These are phyloP conservation scores for Clitopilus passeckerianus DNA, from an alignment of 768 basidiomycete genomes.

Conservation along the genomic window DNA sequence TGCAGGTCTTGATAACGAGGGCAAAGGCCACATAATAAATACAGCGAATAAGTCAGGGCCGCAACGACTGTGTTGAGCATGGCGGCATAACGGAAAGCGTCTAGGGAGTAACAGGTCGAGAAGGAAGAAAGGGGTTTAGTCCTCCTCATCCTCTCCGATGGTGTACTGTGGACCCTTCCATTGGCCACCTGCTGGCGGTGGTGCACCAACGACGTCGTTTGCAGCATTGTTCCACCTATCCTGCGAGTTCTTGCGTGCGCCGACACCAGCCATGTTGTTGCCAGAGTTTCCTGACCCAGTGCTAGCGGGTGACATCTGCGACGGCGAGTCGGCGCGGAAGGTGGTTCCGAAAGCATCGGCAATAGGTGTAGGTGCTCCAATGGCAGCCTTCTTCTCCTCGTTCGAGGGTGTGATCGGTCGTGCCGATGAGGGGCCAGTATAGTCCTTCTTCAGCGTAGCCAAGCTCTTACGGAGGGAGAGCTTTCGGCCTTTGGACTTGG, in stretches of 20 bases:
- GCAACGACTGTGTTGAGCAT: not conserved
- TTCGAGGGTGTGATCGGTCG: not conserved
- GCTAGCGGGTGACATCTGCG: not conserved
- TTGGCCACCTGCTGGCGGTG: slow-evolving; percentile 3
- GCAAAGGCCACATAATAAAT: not conserved
- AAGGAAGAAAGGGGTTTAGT: not conserved
- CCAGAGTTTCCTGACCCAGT: not conserved
- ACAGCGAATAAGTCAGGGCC: not conserved
- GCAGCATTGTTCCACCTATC: slow-evolving; percentile 1
- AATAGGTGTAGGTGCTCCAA: slow-evolving; percentile 21
- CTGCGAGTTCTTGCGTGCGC: slow-evolving; percentile 2
- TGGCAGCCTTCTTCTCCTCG: slow-evolving; percentile 4
- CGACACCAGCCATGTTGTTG: slow-evolving; percentile 7
- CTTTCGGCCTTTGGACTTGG: not conserved
- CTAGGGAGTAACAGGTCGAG: not conserved
- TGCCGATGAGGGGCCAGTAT: slow-evolving; percentile 6
- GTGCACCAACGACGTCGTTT: slow-evolving; percentile 3
- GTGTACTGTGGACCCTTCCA: slow-evolving; percentile 24
- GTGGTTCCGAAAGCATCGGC: slow-evolving; percentile 1
- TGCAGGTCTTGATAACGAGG: not conserved
- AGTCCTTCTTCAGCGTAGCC: slow-evolving; percentile 4
- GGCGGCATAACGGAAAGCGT: not conserved
- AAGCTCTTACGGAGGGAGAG: slow-evolving; percentile 20
- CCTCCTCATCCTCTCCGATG: slow-evolving; percentile 26
- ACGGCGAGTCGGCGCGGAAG: not conserved